These are phyloP conservation scores for Nectriaceae sp. DNA, from an alignment of 2,329 filamentous ascomycete species.

Conservation along the genomic window DNA sequence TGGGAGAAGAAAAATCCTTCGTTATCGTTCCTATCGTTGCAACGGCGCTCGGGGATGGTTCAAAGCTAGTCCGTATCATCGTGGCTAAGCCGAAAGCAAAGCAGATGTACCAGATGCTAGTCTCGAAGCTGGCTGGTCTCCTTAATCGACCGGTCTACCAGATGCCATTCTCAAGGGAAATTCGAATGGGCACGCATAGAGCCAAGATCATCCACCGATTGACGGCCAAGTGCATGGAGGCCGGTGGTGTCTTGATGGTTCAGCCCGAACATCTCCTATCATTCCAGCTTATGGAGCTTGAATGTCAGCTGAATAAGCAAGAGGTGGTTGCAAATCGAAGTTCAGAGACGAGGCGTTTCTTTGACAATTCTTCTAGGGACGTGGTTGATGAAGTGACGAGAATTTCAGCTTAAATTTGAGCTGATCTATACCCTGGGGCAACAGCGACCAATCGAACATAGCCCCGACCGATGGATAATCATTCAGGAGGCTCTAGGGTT, in stretches of 20 bases:
- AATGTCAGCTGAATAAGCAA: constrained; percentile 40
- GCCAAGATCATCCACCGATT: constrained; percentile 39
- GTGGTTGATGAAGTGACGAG: constrained; percentile 69
- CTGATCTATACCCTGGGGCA: constrained; percentile 63
- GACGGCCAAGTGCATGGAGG: constrained; percentile 46
- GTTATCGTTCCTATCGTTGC: constrained; percentile 69
- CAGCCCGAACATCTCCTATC: constrained; percentile 68
- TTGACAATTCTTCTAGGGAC: constrained; percentile 50
- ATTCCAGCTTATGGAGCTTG: constrained; percentile 62
- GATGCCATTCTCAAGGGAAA: constrained; percentile 59
- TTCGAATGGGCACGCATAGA: constrained; percentile 35
- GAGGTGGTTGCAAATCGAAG: constrained; percentile 34
- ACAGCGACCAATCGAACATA: constrained; percentile 51
- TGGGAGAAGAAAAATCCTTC: constrained; percentile 72
- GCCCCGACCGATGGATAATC: constrained; percentile 56
- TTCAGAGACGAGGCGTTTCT: constrained; percentile 43
- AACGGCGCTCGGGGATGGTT: constrained; percentile 50
- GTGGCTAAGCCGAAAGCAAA: constrained; percentile 62
- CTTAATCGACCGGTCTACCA: constrained; percentile 55
- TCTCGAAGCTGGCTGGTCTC: constrained; percentile 51
- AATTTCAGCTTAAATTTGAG: constrained; percentile 63
- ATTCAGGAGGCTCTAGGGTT: constrained; percentile 55
- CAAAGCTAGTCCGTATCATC: constrained; percentile 56
- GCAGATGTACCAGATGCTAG: constrained; percentile 52
- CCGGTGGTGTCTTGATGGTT: constrained; percentile 57